These are phyloP conservation scores for Orbilia quercus DNA, from an alignment of 2,329 filamentous ascomycete species.

Conservation along the genomic window DNA sequence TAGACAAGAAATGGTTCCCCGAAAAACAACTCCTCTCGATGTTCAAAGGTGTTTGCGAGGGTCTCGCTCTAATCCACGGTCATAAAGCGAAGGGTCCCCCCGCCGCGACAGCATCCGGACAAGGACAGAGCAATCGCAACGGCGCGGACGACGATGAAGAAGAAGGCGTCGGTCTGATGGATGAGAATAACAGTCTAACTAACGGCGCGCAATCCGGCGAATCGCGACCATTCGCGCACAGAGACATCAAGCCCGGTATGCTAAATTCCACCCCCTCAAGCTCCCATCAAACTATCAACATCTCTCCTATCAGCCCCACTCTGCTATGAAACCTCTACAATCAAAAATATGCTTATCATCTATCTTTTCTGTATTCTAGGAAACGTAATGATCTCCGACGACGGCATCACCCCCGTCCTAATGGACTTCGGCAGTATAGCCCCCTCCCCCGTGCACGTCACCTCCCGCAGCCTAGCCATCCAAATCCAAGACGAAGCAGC, in stretches of 20 bases:
- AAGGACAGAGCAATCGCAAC: slow-evolving; percentile 63
- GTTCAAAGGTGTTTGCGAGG: slow-evolving; percentile 90
- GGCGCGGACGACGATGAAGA: slow-evolving; percentile 56
- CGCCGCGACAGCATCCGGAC: slow-evolving; percentile 63
- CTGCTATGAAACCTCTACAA: no score
- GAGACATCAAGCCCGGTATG: slow-evolving; percentile 88
- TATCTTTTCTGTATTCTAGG: slow-evolving; percentile 66
- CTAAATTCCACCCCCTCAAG: no score
- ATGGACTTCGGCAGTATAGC: slow-evolving; percentile 97
- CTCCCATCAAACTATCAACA: no score
- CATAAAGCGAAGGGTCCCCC: slow-evolving; percentile 73
- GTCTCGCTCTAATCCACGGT: slow-evolving; percentile 88
- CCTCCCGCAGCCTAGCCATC: slow-evolving; percentile 87
- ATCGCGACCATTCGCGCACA: slow-evolving; percentile 84
- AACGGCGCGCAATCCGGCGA: slow-evolving; percentile 60
- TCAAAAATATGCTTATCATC: no score
- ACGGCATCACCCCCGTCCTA: slow-evolving; percentile 86
- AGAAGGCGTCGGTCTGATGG: slow-evolving; percentile 51
- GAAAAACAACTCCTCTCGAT: slow-evolving; percentile 87
- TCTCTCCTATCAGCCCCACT: no score
- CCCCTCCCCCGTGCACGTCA: slow-evolving; percentile 86
- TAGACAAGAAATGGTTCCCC: slow-evolving; percentile 91
- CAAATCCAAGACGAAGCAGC: slow-evolving; percentile 94
- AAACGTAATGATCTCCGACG: slow-evolving; percentile 98
- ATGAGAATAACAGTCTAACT: slow-evolving; percentile 40